phyloP scores from a whole-genome alignment of 495 filamentous ascomycete species.

The Talaromyces stipitatus region DNA sequence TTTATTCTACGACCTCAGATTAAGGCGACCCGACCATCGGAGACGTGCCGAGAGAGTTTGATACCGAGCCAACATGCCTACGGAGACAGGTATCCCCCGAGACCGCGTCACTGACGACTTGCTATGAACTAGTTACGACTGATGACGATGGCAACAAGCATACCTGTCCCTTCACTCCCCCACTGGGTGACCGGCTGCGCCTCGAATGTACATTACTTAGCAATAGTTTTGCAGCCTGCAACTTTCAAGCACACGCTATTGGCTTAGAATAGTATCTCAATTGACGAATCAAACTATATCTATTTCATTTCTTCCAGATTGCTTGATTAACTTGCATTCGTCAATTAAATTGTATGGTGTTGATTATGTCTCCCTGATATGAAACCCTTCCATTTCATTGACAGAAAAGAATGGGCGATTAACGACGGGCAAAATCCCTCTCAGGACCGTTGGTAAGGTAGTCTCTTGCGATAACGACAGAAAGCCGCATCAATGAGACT shows the following conservation, averaged over 20 bases:
- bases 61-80: too few relatives aligned
- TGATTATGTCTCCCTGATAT: conserved; percentile 44
- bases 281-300: too few relatives aligned
- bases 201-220: background rate
- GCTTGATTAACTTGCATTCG: background rate
- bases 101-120: background rate
- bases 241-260: background rate
- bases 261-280: background rate
- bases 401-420: conserved; percentile 48
- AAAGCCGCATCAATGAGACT: conserved; percentile 42
- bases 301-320: too few relatives aligned
- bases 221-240: background rate
- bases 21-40: too few relatives aligned
- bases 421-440: conserved; percentile 46
- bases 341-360: background rate
- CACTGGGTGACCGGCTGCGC: background rate
- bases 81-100: background rate
- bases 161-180: background rate
- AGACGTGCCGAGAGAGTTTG: too few relatives aligned
- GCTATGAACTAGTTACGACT: background rate
- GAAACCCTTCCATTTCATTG: conserved; percentile 44
- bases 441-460: conserved; percentile 30
- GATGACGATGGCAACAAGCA: background rate
- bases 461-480: conserved; percentile 36
- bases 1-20: too few relatives aligned